phyloP scores from a whole-genome alignment of 805 yeast genomes.

The Saturnispora zaruensis region DNA sequence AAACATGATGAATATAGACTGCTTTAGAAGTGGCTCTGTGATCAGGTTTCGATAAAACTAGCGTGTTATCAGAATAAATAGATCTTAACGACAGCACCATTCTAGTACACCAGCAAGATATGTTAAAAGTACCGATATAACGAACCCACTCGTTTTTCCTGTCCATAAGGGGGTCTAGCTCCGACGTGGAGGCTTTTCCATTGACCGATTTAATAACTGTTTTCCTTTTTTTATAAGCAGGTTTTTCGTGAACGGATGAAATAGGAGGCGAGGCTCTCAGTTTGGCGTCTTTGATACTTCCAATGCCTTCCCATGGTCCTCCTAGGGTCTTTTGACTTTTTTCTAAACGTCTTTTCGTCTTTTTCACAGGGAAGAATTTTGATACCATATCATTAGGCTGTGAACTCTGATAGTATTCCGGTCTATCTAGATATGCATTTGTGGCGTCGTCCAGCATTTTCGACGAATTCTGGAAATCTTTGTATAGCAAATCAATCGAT shows the following conservation, averaged over 20 bases:
- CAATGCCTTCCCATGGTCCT: conserved; percentile 3
- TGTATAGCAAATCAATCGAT: conserved; percentile 20
- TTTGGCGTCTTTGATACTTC: background rate
- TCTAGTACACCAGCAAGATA: conserved; percentile 66
- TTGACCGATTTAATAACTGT: background rate
- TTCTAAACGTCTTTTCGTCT: background rate
- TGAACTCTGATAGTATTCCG: conserved; percentile 8
- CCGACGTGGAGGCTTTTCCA: background rate
- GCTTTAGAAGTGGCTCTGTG: conserved; percentile 16
- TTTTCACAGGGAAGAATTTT: background rate
- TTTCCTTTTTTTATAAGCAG: conserved; percentile 4
- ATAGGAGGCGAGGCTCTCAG: background rate
- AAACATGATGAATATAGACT: conserved; percentile 22
- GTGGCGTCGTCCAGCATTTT: conserved; percentile 33
- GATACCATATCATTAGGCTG: background rate
- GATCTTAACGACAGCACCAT: conserved; percentile 41
- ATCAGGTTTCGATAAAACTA: conserved; percentile 15
- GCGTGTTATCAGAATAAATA: conserved; percentile 32
- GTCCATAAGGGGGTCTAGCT: background rate
- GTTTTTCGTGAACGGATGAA: conserved; percentile 2
- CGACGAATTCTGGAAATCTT: conserved; percentile 21
- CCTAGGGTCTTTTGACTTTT: conserved; percentile 2
- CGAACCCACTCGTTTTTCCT: conserved; percentile 16
- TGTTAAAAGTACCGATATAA: conserved; percentile 52
- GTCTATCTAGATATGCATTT: conserved; percentile 32